A percentile compares a stretch with the other conserved stretches of the same genome.
Evolutionary conservation across 176 grass and related monocot species (phyloP).

Genomic region (Ensete ventricosum): DNA sequence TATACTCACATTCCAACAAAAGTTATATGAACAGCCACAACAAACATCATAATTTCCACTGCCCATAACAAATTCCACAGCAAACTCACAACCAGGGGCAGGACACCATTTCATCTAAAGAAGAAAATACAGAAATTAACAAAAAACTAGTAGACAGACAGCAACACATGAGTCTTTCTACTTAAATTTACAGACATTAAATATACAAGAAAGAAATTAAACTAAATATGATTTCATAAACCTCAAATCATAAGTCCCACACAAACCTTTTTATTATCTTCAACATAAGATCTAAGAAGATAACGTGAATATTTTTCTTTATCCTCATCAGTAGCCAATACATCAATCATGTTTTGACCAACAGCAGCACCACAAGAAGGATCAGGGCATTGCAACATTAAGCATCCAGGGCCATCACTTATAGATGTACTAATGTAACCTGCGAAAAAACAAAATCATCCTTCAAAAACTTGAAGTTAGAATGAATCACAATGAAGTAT

Average conservation of each 20-base stretch:
- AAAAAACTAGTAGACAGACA: background rate
- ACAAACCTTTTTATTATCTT: constrained; percentile 95
- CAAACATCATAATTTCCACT: constrained; percentile 87
- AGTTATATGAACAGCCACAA: constrained; percentile 79
- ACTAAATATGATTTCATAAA: no score
- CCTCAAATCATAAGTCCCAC: background rate
- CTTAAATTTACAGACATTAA: no score
- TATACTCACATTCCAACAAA: constrained; percentile 92
- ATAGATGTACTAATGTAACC: constrained; percentile 97
- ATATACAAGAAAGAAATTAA: no score
- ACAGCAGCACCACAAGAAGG: constrained; percentile 78
- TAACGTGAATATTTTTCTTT: constrained; percentile 77
- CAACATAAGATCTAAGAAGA: constrained; percentile 90
- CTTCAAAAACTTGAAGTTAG: background rate
- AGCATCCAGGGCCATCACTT: constrained; percentile 96
- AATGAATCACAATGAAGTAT: no score
- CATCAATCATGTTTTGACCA: constrained; percentile 78
- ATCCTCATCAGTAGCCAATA: constrained; percentile 54
- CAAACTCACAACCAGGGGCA: constrained; percentile 97
- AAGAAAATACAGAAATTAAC: constrained; percentile 8
- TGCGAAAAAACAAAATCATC: constrained; percentile 17
- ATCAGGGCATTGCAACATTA: constrained; percentile 95
- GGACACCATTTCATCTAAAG: constrained; percentile 98
- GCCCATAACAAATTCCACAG: constrained; percentile 88
- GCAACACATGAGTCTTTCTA: no score